Evolutionary conservation across 345 rosid species (phyloP), one percentile per base, ranked within the genome.

Genomic region (Schrenkiella parvula): DNA sequence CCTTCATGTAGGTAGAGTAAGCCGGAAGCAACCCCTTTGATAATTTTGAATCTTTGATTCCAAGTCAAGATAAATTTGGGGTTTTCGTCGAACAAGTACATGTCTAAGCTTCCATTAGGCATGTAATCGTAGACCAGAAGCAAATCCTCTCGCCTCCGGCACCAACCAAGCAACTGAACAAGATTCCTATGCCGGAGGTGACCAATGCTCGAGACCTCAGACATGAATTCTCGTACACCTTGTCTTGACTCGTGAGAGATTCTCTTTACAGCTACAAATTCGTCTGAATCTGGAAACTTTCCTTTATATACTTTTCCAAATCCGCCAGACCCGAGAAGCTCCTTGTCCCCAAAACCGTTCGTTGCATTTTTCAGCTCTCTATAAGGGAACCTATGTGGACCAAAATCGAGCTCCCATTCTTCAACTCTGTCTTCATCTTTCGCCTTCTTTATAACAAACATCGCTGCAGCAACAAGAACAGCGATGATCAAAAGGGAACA

Each of bases 41-140:
- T 81, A 18, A 95, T 85, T 73, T 81, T 85, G 66, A 86, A 88
- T 74, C 99, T 86, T 71, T 91, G 86, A 8, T 77, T 82, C 99
- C 99, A 91, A 15, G 62, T 82, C 65, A 95, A 90, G 78, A 81
- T 67, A 19, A 70, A 25, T 66, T 60, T 75, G 17, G 93, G 88
- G 62, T 57, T 77, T 67, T 83, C 82, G 42, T 86, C 87, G 46
- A 85, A 95, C 8, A 95, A 56, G 82, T 81, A 88, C 82, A 82
- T 88, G 74, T 95, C 99, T 68, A 95, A 82, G 88, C 98, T 91
- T 47, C 97, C 93, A 46, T 88, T 88, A 23, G 96, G 83, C 98
- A 91, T 95, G 68, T 29, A 95, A 64, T 95, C 98, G 47, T 95
- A 95, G 6, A 95, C 93, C 7, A 91, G 85, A 29, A 91, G 65